Conservation (phyloP, 164 flowering plant species). For the Kingdonia uniflora region DNA sequence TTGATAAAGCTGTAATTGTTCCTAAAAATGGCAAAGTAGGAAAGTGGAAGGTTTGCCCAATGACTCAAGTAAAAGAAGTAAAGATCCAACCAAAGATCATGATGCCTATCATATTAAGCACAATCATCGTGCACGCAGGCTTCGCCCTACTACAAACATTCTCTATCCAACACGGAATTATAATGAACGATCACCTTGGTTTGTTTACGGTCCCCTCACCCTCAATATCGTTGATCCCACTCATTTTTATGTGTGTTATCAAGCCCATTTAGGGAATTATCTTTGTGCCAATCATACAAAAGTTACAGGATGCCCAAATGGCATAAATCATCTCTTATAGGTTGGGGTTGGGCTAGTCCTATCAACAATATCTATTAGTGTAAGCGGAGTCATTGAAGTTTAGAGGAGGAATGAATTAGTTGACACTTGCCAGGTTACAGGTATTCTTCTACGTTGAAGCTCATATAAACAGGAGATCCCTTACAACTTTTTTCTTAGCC, state of each 20-base stretch:
- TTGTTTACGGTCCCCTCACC: slow-evolving; percentile 61
- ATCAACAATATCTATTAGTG: slow-evolving; percentile 64
- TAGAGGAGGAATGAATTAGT: slow-evolving; percentile 36
- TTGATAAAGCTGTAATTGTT: background rate
- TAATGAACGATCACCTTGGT: slow-evolving; percentile 43
- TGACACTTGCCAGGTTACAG: slow-evolving; percentile 61
- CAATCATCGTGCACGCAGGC: slow-evolving; percentile 66
- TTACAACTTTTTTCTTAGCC: slow-evolving; percentile 56
- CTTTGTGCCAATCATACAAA: slow-evolving; percentile 49
- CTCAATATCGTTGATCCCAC: slow-evolving; percentile 67
- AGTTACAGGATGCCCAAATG: slow-evolving; percentile 42
- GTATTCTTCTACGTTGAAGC: slow-evolving; percentile 69
- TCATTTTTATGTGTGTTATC: slow-evolving; percentile 48
- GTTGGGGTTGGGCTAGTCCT: slow-evolving; percentile 59
- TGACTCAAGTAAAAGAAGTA: slow-evolving; percentile 62
- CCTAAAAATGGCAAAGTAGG: background rate
- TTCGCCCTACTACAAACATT: slow-evolving; percentile 76
- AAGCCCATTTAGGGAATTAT: slow-evolving; percentile 62
- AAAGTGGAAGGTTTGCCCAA: slow-evolving; percentile 53
- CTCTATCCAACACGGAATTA: slow-evolving; percentile 64
- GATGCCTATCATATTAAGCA: slow-evolving; percentile 62
- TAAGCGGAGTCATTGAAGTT: slow-evolving; percentile 57
- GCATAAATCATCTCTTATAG: slow-evolving; percentile 54
- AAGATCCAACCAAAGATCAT: slow-evolving; percentile 50
- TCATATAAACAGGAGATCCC: slow-evolving; percentile 51